Conservation (phyloP, 2,329 filamentous ascomycete species). For the Penicillium fuscoglaucum region DNA sequence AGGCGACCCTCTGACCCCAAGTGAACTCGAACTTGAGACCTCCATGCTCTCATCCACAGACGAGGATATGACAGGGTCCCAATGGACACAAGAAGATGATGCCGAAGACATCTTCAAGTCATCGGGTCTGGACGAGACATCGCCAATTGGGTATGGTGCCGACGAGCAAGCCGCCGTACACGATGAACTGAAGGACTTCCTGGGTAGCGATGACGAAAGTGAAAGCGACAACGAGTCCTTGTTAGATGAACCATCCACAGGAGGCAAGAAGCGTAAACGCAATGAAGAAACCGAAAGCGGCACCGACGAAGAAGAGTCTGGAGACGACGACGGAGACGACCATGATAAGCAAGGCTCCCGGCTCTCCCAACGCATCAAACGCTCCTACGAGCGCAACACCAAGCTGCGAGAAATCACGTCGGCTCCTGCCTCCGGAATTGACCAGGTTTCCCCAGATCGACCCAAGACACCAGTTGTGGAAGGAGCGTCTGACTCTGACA, state of each 20-base stretch:
- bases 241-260: constrained; percentile 22
- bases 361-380: constrained; percentile 43
- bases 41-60: constrained; percentile 48
- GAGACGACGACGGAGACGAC: constrained; percentile 35
- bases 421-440: constrained; percentile 18
- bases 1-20: constrained; percentile 43
- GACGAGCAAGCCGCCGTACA: constrained; percentile 66
- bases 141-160: constrained; percentile 57
- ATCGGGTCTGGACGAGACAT: constrained; percentile 50
- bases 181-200: constrained; percentile 73
- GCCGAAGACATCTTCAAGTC: constrained; percentile 54
- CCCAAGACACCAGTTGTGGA: constrained; percentile 3
- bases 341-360: constrained; percentile 43
- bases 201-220: constrained; percentile 54
- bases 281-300: constrained; percentile 27
- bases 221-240: constrained; percentile 51
- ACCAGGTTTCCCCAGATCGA: neutral
- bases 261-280: constrained; percentile 42
- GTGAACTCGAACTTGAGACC: constrained; percentile 48
- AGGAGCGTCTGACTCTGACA: constrained; percentile 29
- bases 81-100: constrained; percentile 47
- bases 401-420: constrained; percentile 41
- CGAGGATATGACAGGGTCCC: constrained; percentile 48
- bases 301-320: constrained; percentile 24
- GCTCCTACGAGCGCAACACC: constrained; percentile 44